A percentile compares a stretch with the other conserved stretches of the same genome.
These are phyloP conservation scores for Rhodotorula sp. DNA, from an alignment of 1,284 basidiomycete species.

Conservation along the genomic window DNA sequence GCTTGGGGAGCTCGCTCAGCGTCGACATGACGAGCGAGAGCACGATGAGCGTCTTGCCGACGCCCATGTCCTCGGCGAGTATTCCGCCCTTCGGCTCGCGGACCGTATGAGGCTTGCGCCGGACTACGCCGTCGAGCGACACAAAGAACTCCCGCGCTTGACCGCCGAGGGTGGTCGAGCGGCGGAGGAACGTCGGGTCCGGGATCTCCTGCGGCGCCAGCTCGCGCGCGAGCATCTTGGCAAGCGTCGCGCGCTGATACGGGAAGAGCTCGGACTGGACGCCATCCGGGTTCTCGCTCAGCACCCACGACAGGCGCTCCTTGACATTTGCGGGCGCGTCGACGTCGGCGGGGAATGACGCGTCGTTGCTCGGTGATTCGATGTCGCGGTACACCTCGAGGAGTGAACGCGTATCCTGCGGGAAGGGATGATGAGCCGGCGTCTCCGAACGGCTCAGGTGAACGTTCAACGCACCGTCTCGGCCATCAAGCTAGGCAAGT, in stretches of 20 bases:
- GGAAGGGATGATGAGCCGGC: not conserved
- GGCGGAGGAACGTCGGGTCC: slow-evolving; percentile 19
- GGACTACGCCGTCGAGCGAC: slow-evolving; percentile 16
- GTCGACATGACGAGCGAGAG: slow-evolving; percentile 52
- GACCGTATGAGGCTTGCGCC: slow-evolving; percentile 21
- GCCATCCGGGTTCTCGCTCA: slow-evolving; percentile 25
- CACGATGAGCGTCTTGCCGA: slow-evolving; percentile 54
- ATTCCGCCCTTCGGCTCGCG: slow-evolving; percentile 40
- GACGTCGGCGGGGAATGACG: slow-evolving; percentile 6
- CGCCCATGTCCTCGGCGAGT: slow-evolving; percentile 55
- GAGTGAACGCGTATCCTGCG: slow-evolving; percentile 31
- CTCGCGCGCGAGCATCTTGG: slow-evolving; percentile 44
- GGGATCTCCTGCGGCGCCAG: slow-evolving; percentile 32
- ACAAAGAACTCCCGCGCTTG: not conserved
- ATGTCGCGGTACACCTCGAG: slow-evolving; percentile 43
- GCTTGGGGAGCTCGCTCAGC: slow-evolving; percentile 27
- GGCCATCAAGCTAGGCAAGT: not conserved
- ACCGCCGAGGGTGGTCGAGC: not conserved
- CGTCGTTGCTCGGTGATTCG: slow-evolving; percentile 28
- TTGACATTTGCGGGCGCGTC: slow-evolving; percentile 9
- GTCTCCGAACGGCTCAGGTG: not conserved
- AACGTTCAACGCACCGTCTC: slow-evolving; percentile 10
- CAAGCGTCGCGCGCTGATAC: slow-evolving; percentile 38
- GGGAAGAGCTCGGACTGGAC: slow-evolving; percentile 24
- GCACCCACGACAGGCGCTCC: slow-evolving; percentile 20